Evolutionary conservation across 2,329 filamentous ascomycete species (phyloP).

Genomic region (Huntiella moniliformis): DNA sequence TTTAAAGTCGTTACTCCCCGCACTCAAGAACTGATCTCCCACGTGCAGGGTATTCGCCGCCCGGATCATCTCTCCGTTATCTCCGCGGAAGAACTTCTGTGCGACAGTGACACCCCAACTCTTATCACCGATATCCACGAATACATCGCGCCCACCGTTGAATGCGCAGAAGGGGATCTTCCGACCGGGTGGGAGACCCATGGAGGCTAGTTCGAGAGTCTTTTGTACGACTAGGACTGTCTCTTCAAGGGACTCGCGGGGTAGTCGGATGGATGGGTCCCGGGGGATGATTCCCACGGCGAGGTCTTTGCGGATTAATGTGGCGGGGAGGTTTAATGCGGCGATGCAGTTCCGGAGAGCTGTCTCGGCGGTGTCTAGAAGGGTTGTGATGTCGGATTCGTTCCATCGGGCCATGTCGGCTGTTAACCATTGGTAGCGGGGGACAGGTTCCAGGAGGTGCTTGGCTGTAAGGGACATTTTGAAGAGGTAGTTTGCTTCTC

Average conservation of each 20-base stretch:
- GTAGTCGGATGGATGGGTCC: conserved; percentile 45
- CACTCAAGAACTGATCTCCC: conserved; percentile 89
- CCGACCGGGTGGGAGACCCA: conserved; percentile 17
- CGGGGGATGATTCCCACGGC: conserved; percentile 61
- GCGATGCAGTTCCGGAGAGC: conserved; percentile 66
- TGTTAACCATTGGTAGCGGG: conserved; percentile 51
- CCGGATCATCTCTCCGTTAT: conserved; percentile 37
- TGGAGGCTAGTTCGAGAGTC: conserved; percentile 65
- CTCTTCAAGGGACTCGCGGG: conserved; percentile 81
- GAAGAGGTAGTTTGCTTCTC: conserved; percentile 92
- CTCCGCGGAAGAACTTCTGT: conserved; percentile 59
- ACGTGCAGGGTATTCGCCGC: conserved; percentile 77
- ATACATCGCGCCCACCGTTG: conserved; percentile 93
- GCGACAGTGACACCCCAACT: conserved; percentile 87
- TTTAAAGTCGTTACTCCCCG: conserved; percentile 94
- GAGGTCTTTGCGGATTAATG: conserved; percentile 71
- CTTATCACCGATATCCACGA: conserved; percentile 97
- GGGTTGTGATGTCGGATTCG: conserved; percentile 52
- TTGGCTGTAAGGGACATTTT: conserved; percentile 48
- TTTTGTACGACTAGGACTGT: conserved; percentile 90
- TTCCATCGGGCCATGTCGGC: conserved; percentile 63
- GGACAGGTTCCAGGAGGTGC: conserved; percentile 49
- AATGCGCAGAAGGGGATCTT: conserved; percentile 87
- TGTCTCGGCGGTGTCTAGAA: conserved; percentile 79
- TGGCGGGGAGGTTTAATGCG: conserved; percentile 61